These are phyloP conservation scores for Plicaturopsis crispa DNA, from an alignment of 768 basidiomycete species.

Conservation along the genomic window DNA sequence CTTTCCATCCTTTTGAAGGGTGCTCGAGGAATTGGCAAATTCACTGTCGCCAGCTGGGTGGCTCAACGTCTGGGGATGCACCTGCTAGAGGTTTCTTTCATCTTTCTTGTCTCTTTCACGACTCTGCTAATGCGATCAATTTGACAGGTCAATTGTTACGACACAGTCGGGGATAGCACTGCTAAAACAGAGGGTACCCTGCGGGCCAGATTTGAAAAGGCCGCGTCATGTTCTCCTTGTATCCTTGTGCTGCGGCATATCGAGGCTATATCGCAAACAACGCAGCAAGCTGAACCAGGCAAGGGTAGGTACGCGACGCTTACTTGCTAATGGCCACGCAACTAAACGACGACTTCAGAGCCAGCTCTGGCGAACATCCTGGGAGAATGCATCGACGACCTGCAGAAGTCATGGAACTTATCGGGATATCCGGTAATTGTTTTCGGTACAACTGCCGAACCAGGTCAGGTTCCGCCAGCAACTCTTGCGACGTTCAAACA, in stretches of 20 bases:
- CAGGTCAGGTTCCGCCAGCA: slow-evolving; percentile 52
- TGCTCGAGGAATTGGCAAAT: slow-evolving; percentile 75
- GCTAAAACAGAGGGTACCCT: slow-evolving; percentile 69
- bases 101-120: neutral
- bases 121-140: neutral
- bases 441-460: slow-evolving; percentile 64
- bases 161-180: slow-evolving; percentile 72
- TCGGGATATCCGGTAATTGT: slow-evolving; percentile 70
- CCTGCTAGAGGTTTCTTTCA: slow-evolving; percentile 62
- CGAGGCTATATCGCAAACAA: slow-evolving; percentile 71
- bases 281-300: slow-evolving; percentile 53
- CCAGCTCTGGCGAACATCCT: slow-evolving; percentile 48
- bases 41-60: slow-evolving; percentile 47
- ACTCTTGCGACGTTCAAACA: slow-evolving; percentile 80
- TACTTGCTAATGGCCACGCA: no score
- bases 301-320: slow-evolving; percentile 52
- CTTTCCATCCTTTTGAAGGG: slow-evolving; percentile 76
- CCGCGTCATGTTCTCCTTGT: slow-evolving; percentile 74
- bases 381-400: slow-evolving; percentile 53
- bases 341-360: no score
- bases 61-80: slow-evolving; percentile 67
- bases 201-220: slow-evolving; percentile 68
- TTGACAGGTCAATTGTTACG: slow-evolving; percentile 77
- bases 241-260: slow-evolving; percentile 73
- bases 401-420: slow-evolving; percentile 47